Evolutionary conservation across 1,284 basidiomycete genomes (phyloP), one percentile per base, ranked within the genome.

Genomic region (Rhodofomes roseus): DNA sequence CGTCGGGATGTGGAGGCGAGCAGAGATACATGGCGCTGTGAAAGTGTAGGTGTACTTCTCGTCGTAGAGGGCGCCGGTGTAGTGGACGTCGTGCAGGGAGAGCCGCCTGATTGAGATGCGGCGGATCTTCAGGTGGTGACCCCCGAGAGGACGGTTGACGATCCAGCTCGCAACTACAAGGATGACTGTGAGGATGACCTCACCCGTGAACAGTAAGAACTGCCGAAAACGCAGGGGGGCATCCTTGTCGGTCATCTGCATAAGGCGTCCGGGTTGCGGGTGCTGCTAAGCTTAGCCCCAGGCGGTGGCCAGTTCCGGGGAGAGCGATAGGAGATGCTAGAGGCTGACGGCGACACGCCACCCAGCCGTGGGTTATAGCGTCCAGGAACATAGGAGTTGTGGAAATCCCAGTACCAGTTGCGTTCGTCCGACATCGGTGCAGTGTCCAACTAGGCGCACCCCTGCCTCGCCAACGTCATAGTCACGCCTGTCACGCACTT

Each of bases 1-100:
- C 7, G 56, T 62, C n/a, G 78, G 78, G 18, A 74, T 27, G 61
- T 75, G 71, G 41, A 76, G 66, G 18, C 56, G 57, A 51, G 79
- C 40, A 46, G 52, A 60, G 1, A 69, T 51, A 20, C 58, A 48
- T 14, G 62, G 39, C 6, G 61, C 48, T 11, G 57, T 59, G 59
- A 66, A 70, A 18, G 55, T 56, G 59, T 65, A 67, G 55, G 62
- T 59, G 57, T 68, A 69, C 8, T 63, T 61, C 18, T 60, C 63
- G 39, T 60, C 36, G 55, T 62, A 63, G 12, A 70, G 56, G 1
- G 60, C 57, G 11, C 65, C 67, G 20, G 60, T 23, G 58, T 68
- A 69, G 12, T 41, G 57, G 31, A 72, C 55, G 55, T 65, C 64
- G 37, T 66, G 55, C 0, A 66, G 37, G 11, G 63, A 44, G 20